Conservation (phyloP, 306 rosid species). For the Dalbergia cultrata region DNA sequence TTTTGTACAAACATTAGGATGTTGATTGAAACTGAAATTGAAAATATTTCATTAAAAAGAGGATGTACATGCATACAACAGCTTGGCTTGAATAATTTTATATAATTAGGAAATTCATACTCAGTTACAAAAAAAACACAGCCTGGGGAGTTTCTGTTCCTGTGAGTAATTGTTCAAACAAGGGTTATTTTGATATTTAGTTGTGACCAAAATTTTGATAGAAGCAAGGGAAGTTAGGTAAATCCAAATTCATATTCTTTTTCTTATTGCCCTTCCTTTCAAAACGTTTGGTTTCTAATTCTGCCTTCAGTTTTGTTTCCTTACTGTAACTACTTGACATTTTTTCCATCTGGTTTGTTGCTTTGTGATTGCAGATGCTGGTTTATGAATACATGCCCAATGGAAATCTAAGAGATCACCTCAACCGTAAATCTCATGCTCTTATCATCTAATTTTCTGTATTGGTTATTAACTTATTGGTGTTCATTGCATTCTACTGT, state of each 20-base stretch:
- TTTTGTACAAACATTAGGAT: conserved; percentile 14
- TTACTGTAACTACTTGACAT: conserved; percentile 18
- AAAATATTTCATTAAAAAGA: conserved; percentile 6
- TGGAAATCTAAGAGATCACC: conserved; percentile 85
- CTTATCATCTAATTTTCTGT: conserved; percentile 16
- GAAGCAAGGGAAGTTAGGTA: conserved; percentile 8
- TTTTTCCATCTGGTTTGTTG: conserved; percentile 33
- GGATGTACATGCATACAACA: not conserved
- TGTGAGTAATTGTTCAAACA: conserved; percentile 23
- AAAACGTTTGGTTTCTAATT: not conserved
- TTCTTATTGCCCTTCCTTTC: not conserved
- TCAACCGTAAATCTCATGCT: conserved; percentile 65
- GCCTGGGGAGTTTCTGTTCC: not conserved
- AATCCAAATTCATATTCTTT: conserved; percentile 28
- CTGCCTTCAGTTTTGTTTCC: conserved; percentile 5
- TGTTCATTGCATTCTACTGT: too few relatives aligned
- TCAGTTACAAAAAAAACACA: not conserved
- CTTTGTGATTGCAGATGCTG: conserved; percentile 82
- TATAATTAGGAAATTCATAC: not conserved
- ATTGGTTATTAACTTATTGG: not conserved
- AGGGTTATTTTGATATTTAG: conserved; percentile 15
- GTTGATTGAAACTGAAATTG: conserved; percentile 1
- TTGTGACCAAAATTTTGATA: not conserved
- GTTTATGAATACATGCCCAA: conserved; percentile 88
- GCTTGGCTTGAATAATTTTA: conserved; percentile 17